Evolutionary conservation across 345 rosid genomes (phyloP), one percentile per base, ranked within the genome.

Genomic region (Aquilaria yunnanensis): DNA sequence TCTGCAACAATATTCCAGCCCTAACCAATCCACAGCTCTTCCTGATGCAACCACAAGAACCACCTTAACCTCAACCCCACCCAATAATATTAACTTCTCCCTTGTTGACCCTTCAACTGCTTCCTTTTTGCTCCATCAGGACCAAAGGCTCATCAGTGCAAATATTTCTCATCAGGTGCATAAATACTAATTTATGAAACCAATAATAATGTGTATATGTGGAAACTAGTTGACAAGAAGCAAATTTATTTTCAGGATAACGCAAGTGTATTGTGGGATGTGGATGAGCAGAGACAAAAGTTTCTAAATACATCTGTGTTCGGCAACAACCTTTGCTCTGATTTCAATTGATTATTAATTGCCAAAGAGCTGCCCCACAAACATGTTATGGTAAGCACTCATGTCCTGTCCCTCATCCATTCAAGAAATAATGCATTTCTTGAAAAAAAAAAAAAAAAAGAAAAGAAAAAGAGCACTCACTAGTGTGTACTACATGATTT

Each of bases 281-380:
- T 72, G 59, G 90, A 76, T 12, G 87, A 76, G 54, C 79, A 75
- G 68, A 77, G 73, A 70, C 84, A 78, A 71, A 75, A 73, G 59
- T 55, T 75, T 76, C 70, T 62, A 32, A 81, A 65, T 74, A 66
- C 72, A 75, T 66, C 75, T 56, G 85, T 76, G 75, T 70, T 80
- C 76, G 63, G 65, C 77, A 63, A 56, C 86, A 80, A 73, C 75
- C 78, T 79, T 75, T 77, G 80, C 70, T 79, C 76, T 71, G 7
- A 37, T 4, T 84, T 84, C 74, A 75, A 74, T 74, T 82, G 71
- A 64, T 75, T 73, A 37, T 47, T 59, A 59, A 58, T 46, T 66
- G 43, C 43, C 63, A 60, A 12, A 10, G 14, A 55, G 74, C 83
- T 70, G 78, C 84, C 80, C 78, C 54, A 68, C 80, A 73, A 49